Conservation (phyloP, 2,329 filamentous ascomycete species). For the Trichophyton equinum region DNA sequence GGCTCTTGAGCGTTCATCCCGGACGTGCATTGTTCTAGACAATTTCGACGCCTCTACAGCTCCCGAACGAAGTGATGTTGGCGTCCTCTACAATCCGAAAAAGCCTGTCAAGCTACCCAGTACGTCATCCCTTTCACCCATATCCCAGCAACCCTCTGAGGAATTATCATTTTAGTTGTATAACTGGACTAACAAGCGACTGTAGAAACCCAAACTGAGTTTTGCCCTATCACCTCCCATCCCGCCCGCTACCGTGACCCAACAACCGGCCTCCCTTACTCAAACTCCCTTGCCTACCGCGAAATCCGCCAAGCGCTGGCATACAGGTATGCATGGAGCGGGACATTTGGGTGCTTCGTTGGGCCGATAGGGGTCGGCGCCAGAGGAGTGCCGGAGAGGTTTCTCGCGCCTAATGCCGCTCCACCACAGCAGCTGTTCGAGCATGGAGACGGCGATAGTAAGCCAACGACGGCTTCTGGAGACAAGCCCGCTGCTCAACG, state of each 20-base stretch:
- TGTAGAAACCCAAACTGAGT: conserved; percentile 35
- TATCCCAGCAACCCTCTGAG: background rate
- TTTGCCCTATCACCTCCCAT: conserved; percentile 73
- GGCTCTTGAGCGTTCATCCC: conserved; percentile 16
- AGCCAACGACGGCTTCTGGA: background rate
- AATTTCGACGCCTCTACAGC: conserved; percentile 45
- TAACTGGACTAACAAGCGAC: background rate
- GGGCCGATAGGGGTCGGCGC: conserved; percentile 49
- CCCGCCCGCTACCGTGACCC: conserved; percentile 77
- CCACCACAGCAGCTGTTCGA: conserved; percentile 9
- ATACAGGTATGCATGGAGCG: conserved; percentile 73
- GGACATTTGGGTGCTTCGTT: conserved; percentile 68
- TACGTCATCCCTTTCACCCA: conserved; percentile 20
- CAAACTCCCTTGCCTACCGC: conserved; percentile 61
- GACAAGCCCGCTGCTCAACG: background rate
- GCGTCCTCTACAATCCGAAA: conserved; percentile 44
- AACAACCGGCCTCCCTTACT: conserved; percentile 68
- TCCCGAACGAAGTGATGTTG: conserved; percentile 39
- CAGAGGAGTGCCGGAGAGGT: conserved; percentile 69
- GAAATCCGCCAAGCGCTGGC: conserved; percentile 63
- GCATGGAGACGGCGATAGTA: background rate
- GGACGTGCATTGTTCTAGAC: conserved; percentile 47
- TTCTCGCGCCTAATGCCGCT: conserved; percentile 33
- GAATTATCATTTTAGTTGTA: background rate
- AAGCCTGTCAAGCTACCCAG: conserved; percentile 37